Base-by-base conservation (phyloP, 257 asterid species). In the Solanum neorickii region DNA sequence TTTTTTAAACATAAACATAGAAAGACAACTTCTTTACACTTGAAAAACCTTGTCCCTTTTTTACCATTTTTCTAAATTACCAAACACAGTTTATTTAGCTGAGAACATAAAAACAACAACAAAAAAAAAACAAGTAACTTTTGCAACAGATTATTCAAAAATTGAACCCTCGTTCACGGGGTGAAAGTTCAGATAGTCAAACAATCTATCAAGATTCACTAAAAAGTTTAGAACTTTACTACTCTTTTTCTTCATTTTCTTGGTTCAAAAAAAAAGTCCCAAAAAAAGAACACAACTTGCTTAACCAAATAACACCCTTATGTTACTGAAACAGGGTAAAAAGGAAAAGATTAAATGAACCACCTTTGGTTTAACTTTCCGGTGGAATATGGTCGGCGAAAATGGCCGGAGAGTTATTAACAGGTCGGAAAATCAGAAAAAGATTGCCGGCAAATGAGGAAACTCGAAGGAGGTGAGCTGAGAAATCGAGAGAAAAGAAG, bases 391-490 rank as follows among this genome's bases (percentile, higher is more conserved):
- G 84, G 87, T 83, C 70, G 80, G 39, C 42, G 31, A 86, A 86
- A 74, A 73, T 66, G 88, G 90, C 88, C 76, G 87, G 90, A 70
- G 87, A 85, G 59, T 18, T 65, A 86, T 70, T 65, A 70, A 89
- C 20, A 72, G 87, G 90, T 44, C 87, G 33, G 88, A 91, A 47
- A 88, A 88, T 91, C 83, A 90, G 92, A 88, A 72, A 89, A 68
- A 25, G 66, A 68, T 46, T 52, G 89, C 89, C 93, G 93, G 94
- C 39, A 91, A 88, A 70, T 11, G 91, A 88, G 8, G 89, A 87
- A 82, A 87, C 60, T 89, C 90, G 86, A 59, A 87, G 83, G 83
- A 86, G 88, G 33, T 10, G 85, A 87, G 87, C 88, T 86, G 91
- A 88, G 91, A 85, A 20, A 69, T 35, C 47, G 90, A 91, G 92